Base-by-base conservation (phyloP, 2,329 filamentous ascomycete species). In the Talaromyces sp. region DNA sequence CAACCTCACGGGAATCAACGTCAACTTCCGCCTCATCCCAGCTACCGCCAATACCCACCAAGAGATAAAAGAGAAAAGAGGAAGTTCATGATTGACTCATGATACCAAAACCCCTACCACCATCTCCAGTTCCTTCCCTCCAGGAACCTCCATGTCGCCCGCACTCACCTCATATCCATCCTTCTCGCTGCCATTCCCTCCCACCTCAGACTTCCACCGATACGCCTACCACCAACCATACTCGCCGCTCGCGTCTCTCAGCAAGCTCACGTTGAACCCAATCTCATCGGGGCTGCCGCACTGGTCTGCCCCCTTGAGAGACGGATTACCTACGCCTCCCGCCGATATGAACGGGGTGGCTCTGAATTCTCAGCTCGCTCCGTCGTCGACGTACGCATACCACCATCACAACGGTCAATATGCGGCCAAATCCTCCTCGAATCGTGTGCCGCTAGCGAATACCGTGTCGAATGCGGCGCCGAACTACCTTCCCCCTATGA, bases 291-390 rank as follows among this genome's bases (percentile, higher is more conserved):
- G 71, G 54, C 52, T 68, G 57, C 66, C 71, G 43, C 69, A 70
- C 65, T 77, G 74, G 74, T 74, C 74, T 68, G 74, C 72, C 74
- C 73, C 77, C 60, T 74, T 77, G 61, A 70, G 76, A 72, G 75
- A 75, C 77, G 78, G 78, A 69, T 70, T 80, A 43, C 77, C 76
- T 25, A 79, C 78, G 31, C 78, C 78, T 64, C 78, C 77, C 43
- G 70, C 69, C 75, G 78, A 80, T 60, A 80, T 80, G 78, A 77
- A 73, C 59, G 76, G 77, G n/a, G 70, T 79, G 57, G 72, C 77
- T 35, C 77, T 77, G 66, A 77, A 75, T 67, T 35, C 65, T 39
- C 59, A 60, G 33, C 43, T 52, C 19, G 61, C 25, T 35, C 52
- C 61, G 39, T 56, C 64, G 50, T 62, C 64, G 35, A 43, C 52